These are phyloP conservation scores for Aspergillus pseudoglaucus DNA, from an alignment of 2,329 filamentous ascomycete genomes.

Conservation along the genomic window DNA sequence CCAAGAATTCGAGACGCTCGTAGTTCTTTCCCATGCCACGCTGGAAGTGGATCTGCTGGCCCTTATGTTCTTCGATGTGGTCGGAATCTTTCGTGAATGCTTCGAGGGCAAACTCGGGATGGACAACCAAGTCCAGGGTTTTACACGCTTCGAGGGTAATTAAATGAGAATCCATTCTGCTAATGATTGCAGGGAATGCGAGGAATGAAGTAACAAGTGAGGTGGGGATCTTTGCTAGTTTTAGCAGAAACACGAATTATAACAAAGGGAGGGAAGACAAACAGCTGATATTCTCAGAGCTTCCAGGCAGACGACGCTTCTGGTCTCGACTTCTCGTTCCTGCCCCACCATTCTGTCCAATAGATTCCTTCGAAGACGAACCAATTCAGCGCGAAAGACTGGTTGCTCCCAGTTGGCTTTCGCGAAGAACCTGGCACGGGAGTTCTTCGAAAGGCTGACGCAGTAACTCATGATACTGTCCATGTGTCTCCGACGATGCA, in stretches of 20 bases:
- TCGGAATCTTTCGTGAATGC: conserved; percentile 90
- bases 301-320: conserved; percentile 68
- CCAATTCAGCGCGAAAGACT: conserved; percentile 68
- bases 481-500: conserved; percentile 37
- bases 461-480: conserved; percentile 76
- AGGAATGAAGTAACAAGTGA: conserved; percentile 66
- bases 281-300: conserved; percentile 70
- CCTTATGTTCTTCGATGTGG: conserved; percentile 66
- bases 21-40: conserved; percentile 91
- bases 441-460: conserved; percentile 64
- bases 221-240: conserved; percentile 54
- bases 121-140: conserved; percentile 58
- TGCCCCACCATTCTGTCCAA: conserved; percentile 60
- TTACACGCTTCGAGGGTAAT: conserved; percentile 71
- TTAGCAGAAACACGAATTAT: conserved; percentile 9
- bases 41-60: conserved; percentile 66
- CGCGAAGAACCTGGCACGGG: conserved; percentile 42
- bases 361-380: conserved; percentile 74
- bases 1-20: conserved; percentile 86
- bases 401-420: conserved; percentile 64
- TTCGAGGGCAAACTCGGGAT: conserved; percentile 68
- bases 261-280: conserved; percentile 31
- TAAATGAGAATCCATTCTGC: conserved; percentile 73
- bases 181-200: conserved; percentile 75
- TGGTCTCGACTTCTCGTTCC: conserved; percentile 39